Conservation (phyloP, 1,284 basidiomycete species). For the Mycosarcoma mackinlayi region DNA sequence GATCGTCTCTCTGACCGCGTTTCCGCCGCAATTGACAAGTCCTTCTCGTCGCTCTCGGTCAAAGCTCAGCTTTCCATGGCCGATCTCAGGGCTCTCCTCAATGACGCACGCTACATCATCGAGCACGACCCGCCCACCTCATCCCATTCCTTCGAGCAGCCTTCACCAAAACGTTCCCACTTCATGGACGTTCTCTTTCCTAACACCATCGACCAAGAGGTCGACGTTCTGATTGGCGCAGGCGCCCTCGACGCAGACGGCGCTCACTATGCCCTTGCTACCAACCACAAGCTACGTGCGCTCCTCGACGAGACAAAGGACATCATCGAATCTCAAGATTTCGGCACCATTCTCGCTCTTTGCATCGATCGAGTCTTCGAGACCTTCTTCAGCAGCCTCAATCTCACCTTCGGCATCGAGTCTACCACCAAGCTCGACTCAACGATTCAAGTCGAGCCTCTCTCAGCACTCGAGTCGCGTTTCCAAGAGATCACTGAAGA, state of each 20-base stretch:
- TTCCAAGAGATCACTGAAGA: conserved; percentile 51
- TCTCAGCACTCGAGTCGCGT: conserved; percentile 71
- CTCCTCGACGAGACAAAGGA: conserved; percentile 79
- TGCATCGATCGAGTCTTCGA: conserved; percentile 78
- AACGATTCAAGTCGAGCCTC: conserved; percentile 27
- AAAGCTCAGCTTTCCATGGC: conserved; percentile 78
- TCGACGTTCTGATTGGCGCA: conserved; percentile 58
- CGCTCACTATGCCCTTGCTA: conserved; percentile 14
- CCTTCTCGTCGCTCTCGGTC: conserved; percentile 78
- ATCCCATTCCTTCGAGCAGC: conserved; percentile 6
- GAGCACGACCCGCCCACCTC: conserved; percentile 19
- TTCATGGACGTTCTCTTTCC: conserved; percentile 60
- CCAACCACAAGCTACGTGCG: conserved; percentile 73
- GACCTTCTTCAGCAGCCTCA: conserved; percentile 73
- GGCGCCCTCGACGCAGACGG: conserved; percentile 51
- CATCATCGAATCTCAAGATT: conserved; percentile 77
- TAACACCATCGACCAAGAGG: conserved; percentile 49
- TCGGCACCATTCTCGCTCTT: conserved; percentile 76
- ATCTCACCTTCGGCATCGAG: conserved; percentile 64
- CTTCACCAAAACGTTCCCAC: conserved; percentile 26
- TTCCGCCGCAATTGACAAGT: conserved; percentile 79
- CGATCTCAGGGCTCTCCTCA: conserved; percentile 73
- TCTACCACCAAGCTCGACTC: conserved; percentile 23
- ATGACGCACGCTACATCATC: conserved; percentile 32
- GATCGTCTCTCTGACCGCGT: conserved; percentile 81